Evolutionary conservation across 805 yeast genomes (phyloP), one percentile per base, ranked within the genome.

Genomic region (Wickerhamiella cacticola): DNA sequence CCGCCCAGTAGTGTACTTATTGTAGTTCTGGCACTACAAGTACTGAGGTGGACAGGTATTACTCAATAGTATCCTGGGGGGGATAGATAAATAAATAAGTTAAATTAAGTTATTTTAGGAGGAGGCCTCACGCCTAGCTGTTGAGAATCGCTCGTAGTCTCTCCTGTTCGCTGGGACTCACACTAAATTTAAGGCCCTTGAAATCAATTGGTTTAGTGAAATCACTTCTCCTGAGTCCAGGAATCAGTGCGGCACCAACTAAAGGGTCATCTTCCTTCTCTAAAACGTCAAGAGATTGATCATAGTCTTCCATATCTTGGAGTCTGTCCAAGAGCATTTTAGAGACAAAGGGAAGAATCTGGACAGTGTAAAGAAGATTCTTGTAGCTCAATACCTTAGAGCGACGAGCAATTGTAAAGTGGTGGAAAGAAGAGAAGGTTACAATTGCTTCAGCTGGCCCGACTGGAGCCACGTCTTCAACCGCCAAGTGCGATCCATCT

Each of bases 1-100:
- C 64, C 78, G 45, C 83, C 83, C 0, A 68, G 76, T 16, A 73
- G 80, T 10, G 73, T 77, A 25, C 55, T 70, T 46, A 74, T 76
- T 53, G 81, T 76, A 6, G 77, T 74, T 5, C 54, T 70, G 9
- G 69, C 77, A 51, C 63, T 78, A 50, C 71, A 73, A 55, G 81
- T 76, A 7, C 63, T 77, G 46, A 69, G 74, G 23, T 77, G 80
- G 80, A 64, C 70, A 0, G 64, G 66, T 5, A 54, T 58, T 12
- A 29, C 46, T 10, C 19, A 33, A 6, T 43, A 34, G 28, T n/a
- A n/a, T n/a, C n/a, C n/a, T n/a, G n/a, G n/a, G n/a, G n/a, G n/a
- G n/a, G n/a, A n/a, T n/a, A n/a, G n/a, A n/a, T n/a, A n/a, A n/a
- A n/a, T n/a, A n/a, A n/a, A n/a, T n/a, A n/a, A n/a, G n/a, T n/a